phyloP scores from a whole-genome alignment of 2,329 filamentous ascomycete species.

The Trichophyton mentagrophytes region DNA sequence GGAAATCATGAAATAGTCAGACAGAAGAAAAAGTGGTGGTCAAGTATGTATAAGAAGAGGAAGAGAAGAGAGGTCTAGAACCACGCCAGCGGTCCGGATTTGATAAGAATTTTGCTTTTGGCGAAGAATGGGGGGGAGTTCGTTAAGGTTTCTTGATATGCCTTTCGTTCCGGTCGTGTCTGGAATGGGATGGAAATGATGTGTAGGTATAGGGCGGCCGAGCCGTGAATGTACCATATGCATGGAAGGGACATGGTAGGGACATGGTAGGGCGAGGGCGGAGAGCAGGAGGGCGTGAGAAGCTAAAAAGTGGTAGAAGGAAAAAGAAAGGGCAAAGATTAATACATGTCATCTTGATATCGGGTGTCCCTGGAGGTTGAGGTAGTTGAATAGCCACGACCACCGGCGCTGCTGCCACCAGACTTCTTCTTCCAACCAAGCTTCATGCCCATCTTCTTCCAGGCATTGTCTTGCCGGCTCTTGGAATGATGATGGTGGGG shows the following conservation, averaged over 20 bases:
- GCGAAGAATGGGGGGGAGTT: background rate
- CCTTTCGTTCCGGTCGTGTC: background rate
- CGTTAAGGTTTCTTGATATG: background rate
- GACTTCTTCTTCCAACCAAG: constrained; percentile 32
- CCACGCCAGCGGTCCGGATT: background rate
- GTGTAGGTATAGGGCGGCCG: background rate
- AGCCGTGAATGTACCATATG: background rate
- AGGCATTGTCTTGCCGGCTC: constrained; percentile 35
- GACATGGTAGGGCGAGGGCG: background rate
- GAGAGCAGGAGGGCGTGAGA: background rate
- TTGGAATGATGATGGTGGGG: constrained; percentile 30
- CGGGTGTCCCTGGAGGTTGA: background rate
- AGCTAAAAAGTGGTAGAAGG: too few relatives aligned
- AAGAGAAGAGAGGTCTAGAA: constrained; percentile 4
- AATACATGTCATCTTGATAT: background rate
- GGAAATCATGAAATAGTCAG: background rate
- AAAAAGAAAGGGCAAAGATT: background rate
- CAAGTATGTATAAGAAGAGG: constrained; percentile 9
- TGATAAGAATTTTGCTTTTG: background rate
- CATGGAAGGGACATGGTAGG: background rate
- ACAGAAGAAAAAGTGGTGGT: constrained; percentile 6
- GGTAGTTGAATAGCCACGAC: background rate
- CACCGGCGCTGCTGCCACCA: background rate
- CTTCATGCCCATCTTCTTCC: constrained; percentile 43
- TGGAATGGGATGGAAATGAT: background rate